These are phyloP conservation scores for Penicillium sp. DNA, from an alignment of 2,329 filamentous ascomycete genomes.

Conservation along the genomic window DNA sequence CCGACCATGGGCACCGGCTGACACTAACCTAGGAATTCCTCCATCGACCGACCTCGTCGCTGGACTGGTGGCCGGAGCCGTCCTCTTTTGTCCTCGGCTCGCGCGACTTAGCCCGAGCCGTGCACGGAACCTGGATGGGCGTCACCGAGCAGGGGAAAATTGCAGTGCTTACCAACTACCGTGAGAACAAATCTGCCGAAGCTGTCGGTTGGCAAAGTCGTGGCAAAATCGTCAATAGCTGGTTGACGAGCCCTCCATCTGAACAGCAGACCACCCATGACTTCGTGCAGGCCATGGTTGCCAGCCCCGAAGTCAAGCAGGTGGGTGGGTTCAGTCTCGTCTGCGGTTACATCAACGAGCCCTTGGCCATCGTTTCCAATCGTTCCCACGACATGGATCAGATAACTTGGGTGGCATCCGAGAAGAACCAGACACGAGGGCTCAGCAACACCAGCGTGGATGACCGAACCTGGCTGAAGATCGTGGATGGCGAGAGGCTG, in stretches of 20 bases:
- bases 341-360: conserved; percentile 56
- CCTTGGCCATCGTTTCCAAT: conserved; percentile 62
- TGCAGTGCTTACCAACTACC: conserved; percentile 64
- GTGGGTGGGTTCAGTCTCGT: conserved; percentile 64
- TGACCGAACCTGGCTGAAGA: conserved; percentile 62
- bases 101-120: conserved; percentile 59
- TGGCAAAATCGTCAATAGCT: conserved; percentile 61
- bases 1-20: not conserved
- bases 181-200: conserved; percentile 51
- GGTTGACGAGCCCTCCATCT: conserved; percentile 48
- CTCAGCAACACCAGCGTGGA: conserved; percentile 62
- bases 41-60: conserved; percentile 58
- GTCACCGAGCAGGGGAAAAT: conserved; percentile 60
- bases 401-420: conserved; percentile 52
- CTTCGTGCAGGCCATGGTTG: conserved; percentile 56
- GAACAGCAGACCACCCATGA: conserved; percentile 45
- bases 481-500: conserved; percentile 56
- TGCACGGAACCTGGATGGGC: conserved; percentile 64
- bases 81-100: conserved; percentile 58
- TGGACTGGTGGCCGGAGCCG: conserved; percentile 59
- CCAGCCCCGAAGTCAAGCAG: conserved; percentile 53
- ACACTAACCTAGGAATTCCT: conserved; percentile 58
- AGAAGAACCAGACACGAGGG: conserved; percentile 54
- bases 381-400: conserved; percentile 53
- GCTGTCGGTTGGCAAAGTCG: conserved; percentile 52